These are phyloP conservation scores for Pseudogymnoascus sp. DNA, from an alignment of 2,329 filamentous ascomycete genomes.

Conservation along the genomic window DNA sequence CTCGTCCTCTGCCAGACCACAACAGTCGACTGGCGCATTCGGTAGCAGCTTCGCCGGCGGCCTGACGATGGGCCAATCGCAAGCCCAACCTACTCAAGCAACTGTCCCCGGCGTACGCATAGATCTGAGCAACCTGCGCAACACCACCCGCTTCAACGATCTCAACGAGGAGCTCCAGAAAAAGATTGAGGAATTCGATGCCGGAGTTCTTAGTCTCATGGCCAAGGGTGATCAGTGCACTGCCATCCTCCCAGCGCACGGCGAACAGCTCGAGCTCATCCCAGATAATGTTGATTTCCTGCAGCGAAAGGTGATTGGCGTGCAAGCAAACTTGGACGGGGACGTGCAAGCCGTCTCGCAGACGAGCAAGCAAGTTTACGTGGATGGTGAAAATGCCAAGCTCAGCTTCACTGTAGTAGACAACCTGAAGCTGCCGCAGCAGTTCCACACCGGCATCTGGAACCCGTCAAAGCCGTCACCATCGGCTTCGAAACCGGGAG, in stretches of 20 bases:
- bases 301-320: slow-evolving; percentile 50
- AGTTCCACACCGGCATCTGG: slow-evolving; percentile 40
- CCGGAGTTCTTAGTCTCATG: slow-evolving; percentile 72
- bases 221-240: slow-evolving; percentile 68
- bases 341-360: slow-evolving; percentile 52
- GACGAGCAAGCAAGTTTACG: slow-evolving; percentile 48
- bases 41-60: slow-evolving; percentile 27
- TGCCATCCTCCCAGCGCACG: slow-evolving; percentile 55
- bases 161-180: slow-evolving; percentile 73
- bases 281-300: slow-evolving; percentile 57
- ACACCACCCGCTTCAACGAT: slow-evolving; percentile 87
- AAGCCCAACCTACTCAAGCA: slow-evolving; percentile 36
- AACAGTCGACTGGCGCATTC: slow-evolving; percentile 12
- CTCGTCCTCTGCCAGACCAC: slow-evolving; percentile 29
- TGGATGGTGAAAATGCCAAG: slow-evolving; percentile 61
- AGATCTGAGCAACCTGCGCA: slow-evolving; percentile 67
- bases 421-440: slow-evolving; percentile 60
- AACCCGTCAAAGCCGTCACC: slow-evolving; percentile 36
- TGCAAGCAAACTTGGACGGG: slow-evolving; percentile 53
- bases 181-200: slow-evolving; percentile 69
- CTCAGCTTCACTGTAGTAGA: slow-evolving; percentile 66
- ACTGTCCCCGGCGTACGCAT: slow-evolving; percentile 66
- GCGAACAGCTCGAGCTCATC: slow-evolving; percentile 54
- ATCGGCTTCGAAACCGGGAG: slow-evolving; percentile 34
- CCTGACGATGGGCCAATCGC: slow-evolving; percentile 41